A percentile compares a stretch with the other conserved stretches of the same genome.
Conservation (phyloP, 495 filamentous ascomycete genomes). For the Lentithecium fluviatile region DNA sequence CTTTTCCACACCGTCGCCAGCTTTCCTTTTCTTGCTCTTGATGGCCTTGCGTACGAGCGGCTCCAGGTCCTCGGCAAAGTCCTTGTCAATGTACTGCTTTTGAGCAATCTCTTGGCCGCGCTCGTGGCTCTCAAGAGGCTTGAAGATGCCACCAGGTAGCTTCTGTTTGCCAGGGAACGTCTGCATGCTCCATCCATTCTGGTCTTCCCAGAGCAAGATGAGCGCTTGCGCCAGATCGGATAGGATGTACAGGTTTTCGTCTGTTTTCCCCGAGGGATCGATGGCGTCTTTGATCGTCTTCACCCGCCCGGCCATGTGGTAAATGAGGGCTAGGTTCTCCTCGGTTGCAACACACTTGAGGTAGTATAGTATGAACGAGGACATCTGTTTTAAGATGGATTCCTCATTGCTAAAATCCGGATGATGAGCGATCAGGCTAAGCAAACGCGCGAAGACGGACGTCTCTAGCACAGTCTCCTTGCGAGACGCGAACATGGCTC, state of each 20-base stretch:
- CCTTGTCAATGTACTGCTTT: constrained; percentile 77
- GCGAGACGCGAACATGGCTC: constrained; percentile 50
- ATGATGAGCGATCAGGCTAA: constrained; percentile 90
- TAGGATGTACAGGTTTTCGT: constrained; percentile 75
- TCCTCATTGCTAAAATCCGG: constrained; percentile 76
- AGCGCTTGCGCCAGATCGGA: constrained; percentile 82
- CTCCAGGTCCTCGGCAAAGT: constrained; percentile 75
- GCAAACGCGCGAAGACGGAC: constrained; percentile 70
- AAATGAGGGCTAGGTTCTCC: constrained; percentile 83
- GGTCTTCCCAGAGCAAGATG: constrained; percentile 78
- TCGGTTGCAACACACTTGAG: constrained; percentile 77
- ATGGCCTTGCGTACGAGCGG: constrained; percentile 53
- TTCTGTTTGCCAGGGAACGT: constrained; percentile 79
- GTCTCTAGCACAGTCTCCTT: constrained; percentile 71
- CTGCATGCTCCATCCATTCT: constrained; percentile 73
- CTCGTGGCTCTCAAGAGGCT: constrained; percentile 67
- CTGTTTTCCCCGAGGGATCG: constrained; percentile 42
- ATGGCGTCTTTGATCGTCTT: constrained; percentile 87
- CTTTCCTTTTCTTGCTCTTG: constrained; percentile 39
- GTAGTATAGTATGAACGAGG: constrained; percentile 87
- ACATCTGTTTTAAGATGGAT: constrained; percentile 73
- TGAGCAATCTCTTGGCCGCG: constrained; percentile 80
- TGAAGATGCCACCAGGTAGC: constrained; percentile 75
- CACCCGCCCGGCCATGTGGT: constrained; percentile 86
- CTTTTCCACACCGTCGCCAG: constrained; percentile 10